Evolutionary conservation across 169 alveolate species (phyloP).

Genomic region (Eimeria sp.): DNA sequence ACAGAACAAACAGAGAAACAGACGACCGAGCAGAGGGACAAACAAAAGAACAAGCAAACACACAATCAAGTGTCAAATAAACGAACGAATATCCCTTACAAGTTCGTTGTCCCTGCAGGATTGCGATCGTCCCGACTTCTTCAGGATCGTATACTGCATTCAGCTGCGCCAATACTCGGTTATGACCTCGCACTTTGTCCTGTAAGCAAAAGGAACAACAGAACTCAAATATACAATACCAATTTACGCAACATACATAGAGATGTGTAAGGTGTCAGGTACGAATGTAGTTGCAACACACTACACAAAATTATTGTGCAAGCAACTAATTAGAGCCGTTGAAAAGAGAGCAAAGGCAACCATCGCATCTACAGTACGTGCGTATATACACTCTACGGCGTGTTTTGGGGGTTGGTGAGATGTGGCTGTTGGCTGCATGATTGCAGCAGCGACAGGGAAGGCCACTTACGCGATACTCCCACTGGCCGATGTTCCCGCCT

Average conservation of each 20-base stretch:
- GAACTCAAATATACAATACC: no score
- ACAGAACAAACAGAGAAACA: no score
- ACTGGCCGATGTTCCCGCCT: slow-evolving; percentile 50
- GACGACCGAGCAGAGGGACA: neutral
- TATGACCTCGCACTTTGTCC: slow-evolving; percentile 70
- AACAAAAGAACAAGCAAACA: neutral
- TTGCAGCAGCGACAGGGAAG: no score
- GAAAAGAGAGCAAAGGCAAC: neutral
- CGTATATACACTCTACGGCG: slow-evolving; percentile 35
- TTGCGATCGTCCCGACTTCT: slow-evolving; percentile 82
- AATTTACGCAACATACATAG: neutral
- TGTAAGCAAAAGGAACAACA: neutral
- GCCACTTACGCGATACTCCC: no score
- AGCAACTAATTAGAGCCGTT: neutral
- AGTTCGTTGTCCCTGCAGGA: slow-evolving; percentile 78
- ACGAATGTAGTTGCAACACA: neutral
- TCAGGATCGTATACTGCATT: slow-evolving; percentile 75
- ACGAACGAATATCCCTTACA: slow-evolving; percentile 46
- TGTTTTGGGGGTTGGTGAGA: no score
- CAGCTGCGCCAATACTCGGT: slow-evolving; percentile 73
- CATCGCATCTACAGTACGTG: no score
- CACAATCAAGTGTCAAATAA: neutral
- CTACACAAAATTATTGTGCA: no score
- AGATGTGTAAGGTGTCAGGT: neutral
- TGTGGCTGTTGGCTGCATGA: no score